Evolutionary conservation across 75 land plant genomes (phyloP), one percentile per base, ranked within the genome.

Genomic region (Gnetum montanum): DNA sequence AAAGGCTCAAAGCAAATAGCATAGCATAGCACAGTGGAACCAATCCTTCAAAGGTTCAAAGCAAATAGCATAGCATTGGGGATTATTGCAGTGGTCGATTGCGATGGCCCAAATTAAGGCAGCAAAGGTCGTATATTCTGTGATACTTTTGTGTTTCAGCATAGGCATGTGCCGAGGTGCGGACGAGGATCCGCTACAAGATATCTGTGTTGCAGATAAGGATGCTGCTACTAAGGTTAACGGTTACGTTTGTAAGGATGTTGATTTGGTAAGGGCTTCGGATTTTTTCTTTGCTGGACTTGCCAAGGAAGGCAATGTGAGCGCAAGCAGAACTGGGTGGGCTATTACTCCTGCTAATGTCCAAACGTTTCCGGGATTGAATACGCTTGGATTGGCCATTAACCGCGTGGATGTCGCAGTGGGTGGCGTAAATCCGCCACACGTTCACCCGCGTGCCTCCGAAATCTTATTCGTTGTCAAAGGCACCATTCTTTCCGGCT

Each of bases 311-410:
- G 67, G 71, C 2, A 24, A 41, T 58, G 61, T 68, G 3, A 26
- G 25, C 30, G n/a, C n/a, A n/a, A 72, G 59, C 50, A 19, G 24
- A 15, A 11, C 53, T 5, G 67, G 68, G 20, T 49, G 64, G 4
- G 40, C 18, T 3, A 59, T 62, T 25, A 72, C 71, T 13, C 46
- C 51, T 3, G 75, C 50, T 8, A 59, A 34, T 34, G 76, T 65
- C 3, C 11, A 16, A 6, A 40, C 61, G 15, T 11, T 71, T 34
- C 61, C 78, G 3, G 75, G 75, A 2, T 70, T 77, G 37, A 77
- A 77, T 77, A 77, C 80, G n/a, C 67, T 72, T 6, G 80, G 80
- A 46, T 64, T 77, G 23, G 63, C 77, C 22, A 13, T 78, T 62
- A 72, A 56, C 16, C 64, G 77, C 30, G 48, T 78, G 22, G 80